Evolutionary conservation across 192 early-diverging fungal genomes (phyloP).

Genomic region (Linnemannia zychae): DNA sequence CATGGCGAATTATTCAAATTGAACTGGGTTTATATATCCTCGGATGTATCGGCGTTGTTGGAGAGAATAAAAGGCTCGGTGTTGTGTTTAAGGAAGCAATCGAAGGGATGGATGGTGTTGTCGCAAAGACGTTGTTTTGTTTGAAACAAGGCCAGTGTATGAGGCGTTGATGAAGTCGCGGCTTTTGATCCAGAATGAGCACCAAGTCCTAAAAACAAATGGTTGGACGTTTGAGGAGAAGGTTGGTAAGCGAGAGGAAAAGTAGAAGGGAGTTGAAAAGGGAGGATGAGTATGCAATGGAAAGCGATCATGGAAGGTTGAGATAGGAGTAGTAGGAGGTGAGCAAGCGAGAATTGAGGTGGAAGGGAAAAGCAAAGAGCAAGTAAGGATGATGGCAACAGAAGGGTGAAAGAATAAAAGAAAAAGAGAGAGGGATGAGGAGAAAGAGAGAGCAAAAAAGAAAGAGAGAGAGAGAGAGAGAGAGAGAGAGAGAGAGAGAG

Average conservation of each 20-base stretch:
- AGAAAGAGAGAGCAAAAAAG: background rate
- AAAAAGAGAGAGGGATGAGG: background rate
- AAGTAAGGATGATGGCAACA: conserved; percentile 10
- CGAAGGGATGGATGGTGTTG: background rate
- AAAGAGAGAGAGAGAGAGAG: background rate
- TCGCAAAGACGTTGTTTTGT: background rate
- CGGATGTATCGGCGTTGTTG: conserved; percentile 9
- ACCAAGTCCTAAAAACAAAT: conserved; percentile 22
- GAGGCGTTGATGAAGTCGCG: background rate
- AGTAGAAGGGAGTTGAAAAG: conserved; percentile 8
- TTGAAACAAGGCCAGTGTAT: background rate
- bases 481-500: background rate
- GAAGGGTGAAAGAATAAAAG: background rate
- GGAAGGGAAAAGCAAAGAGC: background rate
- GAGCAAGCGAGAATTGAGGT: background rate
- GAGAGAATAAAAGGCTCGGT: background rate
- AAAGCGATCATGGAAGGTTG: conserved; percentile 8
- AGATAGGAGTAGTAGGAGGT: conserved; percentile 2
- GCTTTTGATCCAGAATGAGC: background rate
- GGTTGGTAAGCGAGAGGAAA: conserved; percentile 5
- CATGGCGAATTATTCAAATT: conserved; percentile 26
- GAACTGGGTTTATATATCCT: background rate
- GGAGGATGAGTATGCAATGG: conserved; percentile 19
- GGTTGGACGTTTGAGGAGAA: conserved; percentile 10
- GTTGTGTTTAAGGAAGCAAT: too few species aligned